phyloP scores from a whole-genome alignment of 2,329 filamentous ascomycete genomes.

The Sporothrix euskadiensis region DNA sequence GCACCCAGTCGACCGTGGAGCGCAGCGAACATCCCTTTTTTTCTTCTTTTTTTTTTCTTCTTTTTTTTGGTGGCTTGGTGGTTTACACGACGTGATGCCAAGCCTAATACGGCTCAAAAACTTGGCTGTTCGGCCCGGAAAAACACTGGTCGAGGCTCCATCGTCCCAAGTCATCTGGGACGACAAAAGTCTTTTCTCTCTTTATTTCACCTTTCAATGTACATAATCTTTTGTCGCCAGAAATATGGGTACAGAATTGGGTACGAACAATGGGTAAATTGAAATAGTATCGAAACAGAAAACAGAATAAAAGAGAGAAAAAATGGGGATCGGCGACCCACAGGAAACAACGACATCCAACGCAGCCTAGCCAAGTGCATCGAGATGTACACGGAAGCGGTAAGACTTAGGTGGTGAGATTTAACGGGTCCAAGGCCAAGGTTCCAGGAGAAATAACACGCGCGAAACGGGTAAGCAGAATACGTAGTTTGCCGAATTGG shows the following conservation, averaged over 20 bases:
- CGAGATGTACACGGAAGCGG: neutral
- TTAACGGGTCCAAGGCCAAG: neutral
- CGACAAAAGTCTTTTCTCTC: neutral
- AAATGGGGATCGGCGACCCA: conserved; percentile 16
- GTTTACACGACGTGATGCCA: neutral
- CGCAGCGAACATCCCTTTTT: neutral
- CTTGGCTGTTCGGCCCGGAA: conserved; percentile 8
- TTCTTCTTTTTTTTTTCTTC: neutral
- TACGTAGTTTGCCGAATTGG: neutral
- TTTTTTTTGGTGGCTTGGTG: neutral
- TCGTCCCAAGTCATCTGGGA: neutral
- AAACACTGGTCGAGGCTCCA: conserved; percentile 10
- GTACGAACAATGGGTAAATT: neutral
- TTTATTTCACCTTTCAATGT: too few relatives aligned
- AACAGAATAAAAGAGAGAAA: neutral
- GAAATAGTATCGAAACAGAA: neutral
- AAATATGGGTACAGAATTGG: neutral
- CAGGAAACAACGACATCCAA: conserved; percentile 6
- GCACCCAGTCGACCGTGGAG: neutral
- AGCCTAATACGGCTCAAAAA: neutral
- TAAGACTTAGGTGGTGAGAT: neutral
- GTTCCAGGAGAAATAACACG: neutral
- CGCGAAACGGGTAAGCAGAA: neutral
- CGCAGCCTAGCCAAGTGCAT: neutral
- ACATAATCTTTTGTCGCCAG: too few relatives aligned